phyloP scores from a whole-genome alignment of 805 yeast genomes.

The Debaryomyces hansenii region DNA sequence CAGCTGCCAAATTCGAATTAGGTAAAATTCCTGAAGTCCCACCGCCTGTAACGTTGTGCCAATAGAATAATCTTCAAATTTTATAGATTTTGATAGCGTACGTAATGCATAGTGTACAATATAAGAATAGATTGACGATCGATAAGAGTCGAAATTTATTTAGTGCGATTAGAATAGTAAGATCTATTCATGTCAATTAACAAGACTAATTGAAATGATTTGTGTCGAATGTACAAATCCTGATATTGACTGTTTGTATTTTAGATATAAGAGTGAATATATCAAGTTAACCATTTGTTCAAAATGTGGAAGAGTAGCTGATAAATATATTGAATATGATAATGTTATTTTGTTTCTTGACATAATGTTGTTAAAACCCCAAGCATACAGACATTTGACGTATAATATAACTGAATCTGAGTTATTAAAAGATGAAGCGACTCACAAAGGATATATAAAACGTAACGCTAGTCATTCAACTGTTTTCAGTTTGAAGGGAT shows the following conservation, averaged over 20 bases:
- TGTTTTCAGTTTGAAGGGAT: conserved; percentile 14
- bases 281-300: conserved; percentile 78
- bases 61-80: not conserved
- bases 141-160: too few relatives aligned
- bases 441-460: conserved; percentile 1
- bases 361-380: conserved; percentile 77
- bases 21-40: conserved; percentile 73
- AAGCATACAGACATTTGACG: conserved; percentile 83
- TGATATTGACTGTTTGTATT: conserved; percentile 64
- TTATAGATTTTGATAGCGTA: not conserved
- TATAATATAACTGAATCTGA: conserved; percentile 57
- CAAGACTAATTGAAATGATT: conserved; percentile 51
- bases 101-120: not conserved
- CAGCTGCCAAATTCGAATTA: conserved; percentile 46
- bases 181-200: not conserved
- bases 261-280: conserved; percentile 71
- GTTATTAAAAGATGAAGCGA: conserved; percentile 7
- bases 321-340: conserved; percentile 89
- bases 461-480: conserved; percentile 6
- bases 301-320: conserved; percentile 73
- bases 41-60: conserved; percentile 49
- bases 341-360: conserved; percentile 82
- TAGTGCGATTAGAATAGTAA: too few relatives aligned
- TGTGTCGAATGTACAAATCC: conserved; percentile 81
- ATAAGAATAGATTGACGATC: too few relatives aligned